These are phyloP conservation scores for Phaffia australis DNA, from an alignment of 768 basidiomycete genomes.

Conservation along the genomic window DNA sequence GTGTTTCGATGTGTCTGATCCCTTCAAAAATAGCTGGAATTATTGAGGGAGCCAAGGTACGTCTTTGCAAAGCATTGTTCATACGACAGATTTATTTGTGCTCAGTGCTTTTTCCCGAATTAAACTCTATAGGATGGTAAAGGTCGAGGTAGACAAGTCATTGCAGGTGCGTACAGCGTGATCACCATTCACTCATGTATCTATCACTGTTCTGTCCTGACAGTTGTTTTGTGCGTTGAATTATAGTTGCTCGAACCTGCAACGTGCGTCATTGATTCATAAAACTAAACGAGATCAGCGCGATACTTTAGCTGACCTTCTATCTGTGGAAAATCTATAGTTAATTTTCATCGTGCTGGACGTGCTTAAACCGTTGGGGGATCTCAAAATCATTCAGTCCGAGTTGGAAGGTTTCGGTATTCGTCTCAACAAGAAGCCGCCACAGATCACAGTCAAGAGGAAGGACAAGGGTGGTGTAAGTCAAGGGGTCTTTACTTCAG, in stretches of 20 bases:
- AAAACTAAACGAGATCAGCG: constrained; percentile 29
- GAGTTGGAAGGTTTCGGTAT: constrained; percentile 99
- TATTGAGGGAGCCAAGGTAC: constrained; percentile 78
- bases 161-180: constrained; percentile 35
- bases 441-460: constrained; percentile 42
- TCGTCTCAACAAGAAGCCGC: constrained; percentile 86
- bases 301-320: constrained; percentile 9
- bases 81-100: too few species aligned
- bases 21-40: constrained; percentile 66
- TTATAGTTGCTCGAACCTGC: constrained; percentile 84
- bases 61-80: background rate
- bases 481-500: constrained; percentile 3
- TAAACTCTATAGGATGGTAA: constrained; percentile 52
- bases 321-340: constrained; percentile 92
- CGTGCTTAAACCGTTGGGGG: constrained; percentile 93
- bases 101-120: background rate
- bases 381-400: constrained; percentile 73
- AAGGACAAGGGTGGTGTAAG: constrained; percentile 56
- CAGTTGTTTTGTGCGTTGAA: constrained; percentile 7
- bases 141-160: constrained; percentile 83
- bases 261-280: constrained; percentile 41
- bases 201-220: constrained; percentile 20
- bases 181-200: background rate
- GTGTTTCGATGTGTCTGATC: constrained; percentile 17
- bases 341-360: constrained; percentile 98